Base-by-base conservation (phyloP, 2,329 filamentous ascomycete species). In the Curvularia sp. region DNA sequence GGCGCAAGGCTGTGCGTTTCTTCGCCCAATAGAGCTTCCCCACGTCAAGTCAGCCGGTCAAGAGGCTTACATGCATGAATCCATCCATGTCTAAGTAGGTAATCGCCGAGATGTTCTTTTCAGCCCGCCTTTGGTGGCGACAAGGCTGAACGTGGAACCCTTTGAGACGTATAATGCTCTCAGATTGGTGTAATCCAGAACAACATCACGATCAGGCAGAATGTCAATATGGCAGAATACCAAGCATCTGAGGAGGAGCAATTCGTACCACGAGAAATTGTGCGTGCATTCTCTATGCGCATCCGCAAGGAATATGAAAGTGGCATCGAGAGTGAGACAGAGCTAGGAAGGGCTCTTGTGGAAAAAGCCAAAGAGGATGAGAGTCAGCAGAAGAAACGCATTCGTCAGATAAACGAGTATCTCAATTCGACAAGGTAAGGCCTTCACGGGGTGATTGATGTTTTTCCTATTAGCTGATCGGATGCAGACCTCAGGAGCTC, bases 261-360 rank as follows among this genome's bases (percentile, higher is more conserved):
- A 5, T 49, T 38, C 6, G 47, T 49, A 20, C 47, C 47, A 49
- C 30, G 47, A 26, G 47, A 49, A 31, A 49, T 49, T 26, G 47
- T 49, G 13, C 47, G 47, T 15, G 47, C 20, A 6, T 49, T 49
- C 12, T 49, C 47, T 10, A 49, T 49, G 47, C 47, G 31, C 47
- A 49, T 49, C 20, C 35, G 22, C 12, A 20, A 31, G 8, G 15
- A 49, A 24, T 35, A 38, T 49, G 47, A 38, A 38, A 13, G 26
- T 9, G 31, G 22, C 22, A 3, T 20, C 7, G 47, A 49, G 13
- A 10, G 47, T n/a, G 47, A 24, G 22, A 35, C 47, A 8, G 47
- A 49, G 12, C 31, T 49, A 22, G 30, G 22, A n/a, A 35, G 13
- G 15, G 47, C 47, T 24, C 31, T 49, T 24, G 18, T 35, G 31